A percentile compares a stretch with the other conserved stretches of the same genome.
phyloP scores from a whole-genome alignment of 352 stramenopile species.

The Thraustochytrium sp. region DNA sequence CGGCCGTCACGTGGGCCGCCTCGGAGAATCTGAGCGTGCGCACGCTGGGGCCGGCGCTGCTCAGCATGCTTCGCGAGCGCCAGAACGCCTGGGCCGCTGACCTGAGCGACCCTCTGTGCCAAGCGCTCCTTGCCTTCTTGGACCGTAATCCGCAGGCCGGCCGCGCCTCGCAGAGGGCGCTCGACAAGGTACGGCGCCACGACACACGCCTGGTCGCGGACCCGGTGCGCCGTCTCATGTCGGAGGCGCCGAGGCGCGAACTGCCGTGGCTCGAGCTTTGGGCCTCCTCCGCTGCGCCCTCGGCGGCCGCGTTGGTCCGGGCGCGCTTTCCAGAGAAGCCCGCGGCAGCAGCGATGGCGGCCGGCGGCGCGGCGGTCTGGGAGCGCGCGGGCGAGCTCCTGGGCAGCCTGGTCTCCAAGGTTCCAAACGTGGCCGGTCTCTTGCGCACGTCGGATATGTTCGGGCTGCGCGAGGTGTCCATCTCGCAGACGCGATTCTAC shows the following conservation, averaged over 20 bases:
- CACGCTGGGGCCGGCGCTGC: not conserved
- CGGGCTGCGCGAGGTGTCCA: conserved; percentile 73
- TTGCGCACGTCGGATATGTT: conserved; percentile 91
- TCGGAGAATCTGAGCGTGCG: conserved; percentile 1
- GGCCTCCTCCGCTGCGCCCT: not conserved
- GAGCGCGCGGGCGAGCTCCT: not conserved
- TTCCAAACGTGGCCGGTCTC: conserved; percentile 86
- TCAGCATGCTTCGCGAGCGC: not conserved
- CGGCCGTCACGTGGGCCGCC: not conserved
- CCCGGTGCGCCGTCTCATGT: not conserved
- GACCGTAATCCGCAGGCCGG: not conserved
- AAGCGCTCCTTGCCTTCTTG: not conserved
- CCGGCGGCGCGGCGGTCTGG: not conserved
- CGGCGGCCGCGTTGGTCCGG: not conserved
- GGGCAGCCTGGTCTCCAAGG: conserved; percentile 78
- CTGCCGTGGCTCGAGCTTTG: not conserved
- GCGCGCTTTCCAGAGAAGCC: not conserved
- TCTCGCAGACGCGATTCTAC: conserved; percentile 72
- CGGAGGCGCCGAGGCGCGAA: not conserved
- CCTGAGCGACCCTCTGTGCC: not conserved
- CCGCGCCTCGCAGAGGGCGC: not conserved
- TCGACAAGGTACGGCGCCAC: not conserved
- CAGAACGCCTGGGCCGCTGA: not conserved
- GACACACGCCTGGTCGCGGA: not conserved
- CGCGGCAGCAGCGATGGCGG: not conserved